Conservation (phyloP, 202 grass and related monocot genomes). For the Zizania palustris region DNA sequence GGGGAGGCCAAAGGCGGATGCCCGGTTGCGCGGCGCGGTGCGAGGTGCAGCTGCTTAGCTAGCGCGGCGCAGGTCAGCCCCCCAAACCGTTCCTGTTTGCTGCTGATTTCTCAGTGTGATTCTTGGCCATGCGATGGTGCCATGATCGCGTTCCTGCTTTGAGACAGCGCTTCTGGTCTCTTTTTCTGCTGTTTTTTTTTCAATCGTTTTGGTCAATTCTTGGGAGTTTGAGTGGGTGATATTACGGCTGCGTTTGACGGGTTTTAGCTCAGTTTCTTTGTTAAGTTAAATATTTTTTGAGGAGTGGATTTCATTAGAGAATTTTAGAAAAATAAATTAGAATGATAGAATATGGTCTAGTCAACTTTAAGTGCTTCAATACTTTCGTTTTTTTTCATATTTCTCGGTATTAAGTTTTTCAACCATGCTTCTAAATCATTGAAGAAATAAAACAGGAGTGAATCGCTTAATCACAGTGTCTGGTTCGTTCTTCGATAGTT, state of each 20-base stretch:
- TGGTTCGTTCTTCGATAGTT: neutral
- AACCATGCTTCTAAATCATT: neutral
- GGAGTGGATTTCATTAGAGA: too few relatives aligned
- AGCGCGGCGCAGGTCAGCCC: slow-evolving; percentile 9
- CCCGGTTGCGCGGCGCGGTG: too few relatives aligned
- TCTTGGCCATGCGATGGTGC: slow-evolving; percentile 5
- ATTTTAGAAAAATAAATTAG: too few relatives aligned
- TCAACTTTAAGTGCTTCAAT: too few relatives aligned
- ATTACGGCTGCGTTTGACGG: neutral
- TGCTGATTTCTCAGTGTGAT: neutral
- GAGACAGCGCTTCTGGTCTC: neutral
- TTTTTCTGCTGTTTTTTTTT: neutral
- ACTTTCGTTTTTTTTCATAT: too few relatives aligned
- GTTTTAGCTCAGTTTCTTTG: neutral
- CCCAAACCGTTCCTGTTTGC: neutral
- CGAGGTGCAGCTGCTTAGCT: too few relatives aligned
- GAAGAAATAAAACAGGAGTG: neutral
- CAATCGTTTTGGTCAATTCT: neutral
- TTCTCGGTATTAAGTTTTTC: neutral
- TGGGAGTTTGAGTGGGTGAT: neutral
- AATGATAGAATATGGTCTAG: too few relatives aligned
- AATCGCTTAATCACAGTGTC: too few relatives aligned
- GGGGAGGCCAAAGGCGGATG: neutral
- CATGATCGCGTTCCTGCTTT: slow-evolving; percentile 12
- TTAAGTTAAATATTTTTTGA: too few relatives aligned